Base-by-base conservation (phyloP, 2,329 filamentous ascomycete genomes). In the Emericellopsis atlantica region DNA sequence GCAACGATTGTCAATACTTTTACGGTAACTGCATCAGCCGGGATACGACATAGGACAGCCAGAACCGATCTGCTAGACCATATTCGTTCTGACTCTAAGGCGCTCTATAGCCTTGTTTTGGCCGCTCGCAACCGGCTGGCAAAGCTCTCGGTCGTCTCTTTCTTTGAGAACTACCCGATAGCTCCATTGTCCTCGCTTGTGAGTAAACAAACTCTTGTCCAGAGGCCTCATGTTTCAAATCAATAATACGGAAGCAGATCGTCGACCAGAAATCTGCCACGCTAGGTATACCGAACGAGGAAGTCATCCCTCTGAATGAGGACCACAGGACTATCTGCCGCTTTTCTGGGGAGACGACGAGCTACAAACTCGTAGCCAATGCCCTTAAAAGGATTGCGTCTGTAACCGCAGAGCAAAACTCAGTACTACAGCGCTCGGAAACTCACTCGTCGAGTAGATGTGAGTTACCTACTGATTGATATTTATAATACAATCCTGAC, bases 201-300 rank as follows among this genome's bases (percentile, higher is more conserved):
- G 37, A 33, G 47, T 44, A 40, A 11, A 14, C 15, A 4, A 33
- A 18, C 37, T 35, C 18, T n/a, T n/a, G n/a, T n/a, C n/a, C n/a
- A n/a, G n/a, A n/a, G n/a, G n/a, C n/a, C n/a, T n/a, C n/a, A n/a
- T n/a, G n/a, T n/a, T n/a, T n/a, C n/a, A n/a, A 10, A 21, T 14
- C 10, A 35, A 35, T 3, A 21, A 9, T 3, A 11, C 26, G 12
- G 10, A 15, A 12, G 15, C 32, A 57, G 53, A 42, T 58, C 31
- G 54, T 58, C 10, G 46, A 54, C n/a, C 41, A 43, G 22, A 40
- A 45, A 35, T 57, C 54, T 26, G 46, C 54, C 15, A 38, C 43
- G 40, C 42, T 47, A 41, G 52, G 43, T 35, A 31, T 48, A 42
- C 37, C 40, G 15, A 47, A 45, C 41, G 51, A 53, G 40, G 47